Percentiles rank a stretch among this genome's conserved stretches.
phyloP scores from a whole-genome alignment of 2,329 filamentous ascomycete species.

The Didymella exigua region DNA sequence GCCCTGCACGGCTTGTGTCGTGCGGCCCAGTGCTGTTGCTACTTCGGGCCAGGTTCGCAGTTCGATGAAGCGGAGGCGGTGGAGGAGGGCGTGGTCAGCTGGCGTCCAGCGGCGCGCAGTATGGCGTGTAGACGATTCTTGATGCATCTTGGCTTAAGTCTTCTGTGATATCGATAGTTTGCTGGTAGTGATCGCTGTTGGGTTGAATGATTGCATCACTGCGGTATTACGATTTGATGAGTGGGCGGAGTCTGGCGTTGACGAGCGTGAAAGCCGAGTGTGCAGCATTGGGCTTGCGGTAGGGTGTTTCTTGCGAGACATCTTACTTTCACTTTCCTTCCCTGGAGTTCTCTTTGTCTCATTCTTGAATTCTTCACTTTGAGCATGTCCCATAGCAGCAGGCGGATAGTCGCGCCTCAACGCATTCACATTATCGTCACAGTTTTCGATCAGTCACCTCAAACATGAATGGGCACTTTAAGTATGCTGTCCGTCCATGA shows the following conservation, averaged over 20 bases:
- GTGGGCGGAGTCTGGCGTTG: background rate
- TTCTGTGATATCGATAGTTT: too few relatives aligned
- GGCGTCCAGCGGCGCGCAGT: slow-evolving; percentile 12
- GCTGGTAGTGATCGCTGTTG: background rate
- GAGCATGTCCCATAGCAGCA: too few relatives aligned
- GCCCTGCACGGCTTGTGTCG: background rate
- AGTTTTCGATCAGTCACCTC: too few relatives aligned
- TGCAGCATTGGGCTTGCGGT: background rate
- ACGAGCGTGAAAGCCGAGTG: background rate
- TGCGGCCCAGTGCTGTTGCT: background rate
- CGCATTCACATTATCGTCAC: too few relatives aligned
- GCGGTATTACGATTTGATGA: background rate
- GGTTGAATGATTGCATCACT: background rate
- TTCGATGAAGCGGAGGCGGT: slow-evolving; percentile 2
- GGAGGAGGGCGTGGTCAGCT: slow-evolving; percentile 7
- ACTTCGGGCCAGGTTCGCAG: background rate
- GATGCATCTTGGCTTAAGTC: background rate
- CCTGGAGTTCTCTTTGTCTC: background rate
- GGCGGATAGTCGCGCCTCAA: too few relatives aligned
- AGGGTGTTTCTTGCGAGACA: background rate
- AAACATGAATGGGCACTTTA: too few relatives aligned
- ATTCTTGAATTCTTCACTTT: too few relatives aligned
- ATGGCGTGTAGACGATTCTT: background rate
- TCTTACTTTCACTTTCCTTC: background rate
- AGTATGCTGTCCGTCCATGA: too few relatives aligned